phyloP scores from a whole-genome alignment of 2,329 filamentous ascomycete species.

The Periconia sp. region DNA sequence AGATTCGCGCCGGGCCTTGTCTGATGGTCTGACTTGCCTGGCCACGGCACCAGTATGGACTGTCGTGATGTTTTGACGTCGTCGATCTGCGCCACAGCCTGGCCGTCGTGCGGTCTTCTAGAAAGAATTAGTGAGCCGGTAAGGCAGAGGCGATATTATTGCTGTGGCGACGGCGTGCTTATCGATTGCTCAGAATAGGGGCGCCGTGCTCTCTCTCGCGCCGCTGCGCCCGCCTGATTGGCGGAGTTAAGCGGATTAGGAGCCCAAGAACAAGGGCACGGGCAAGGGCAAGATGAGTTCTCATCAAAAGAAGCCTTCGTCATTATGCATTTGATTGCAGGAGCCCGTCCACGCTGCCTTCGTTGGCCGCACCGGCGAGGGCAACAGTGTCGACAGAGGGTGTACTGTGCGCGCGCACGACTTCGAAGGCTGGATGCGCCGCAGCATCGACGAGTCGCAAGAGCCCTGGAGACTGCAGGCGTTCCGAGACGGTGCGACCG shows the following conservation, averaged over 20 bases:
- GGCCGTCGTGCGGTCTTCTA: constrained; percentile 25
- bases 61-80: too few species aligned
- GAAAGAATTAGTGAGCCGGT: constrained; percentile 20
- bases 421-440: too few species aligned
- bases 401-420: too few species aligned
- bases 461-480: too few species aligned
- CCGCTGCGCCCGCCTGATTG: constrained; percentile 14
- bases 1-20: too few species aligned
- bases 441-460: too few species aligned
- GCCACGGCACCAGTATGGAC: too few species aligned
- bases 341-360: too few species aligned
- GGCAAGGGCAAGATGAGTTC: constrained; percentile 27
- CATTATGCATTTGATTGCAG: constrained; percentile 36
- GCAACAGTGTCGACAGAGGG: too few species aligned
- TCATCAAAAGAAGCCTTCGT: constrained; percentile 19
- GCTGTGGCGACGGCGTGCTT: constrained; percentile 20
- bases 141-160: constrained; percentile 11
- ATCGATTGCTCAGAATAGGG: constrained; percentile 29
- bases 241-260: constrained; percentile 34
- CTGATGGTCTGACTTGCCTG: too few species aligned
- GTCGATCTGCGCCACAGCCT: constrained; percentile 16
- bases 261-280: too few species aligned
- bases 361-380: too few species aligned
- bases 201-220: constrained; percentile 15
- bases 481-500: constrained; percentile 16